Base-by-base conservation (phyloP, 2,329 filamentous ascomycete genomes). In the Drechslerella dactyloides region DNA sequence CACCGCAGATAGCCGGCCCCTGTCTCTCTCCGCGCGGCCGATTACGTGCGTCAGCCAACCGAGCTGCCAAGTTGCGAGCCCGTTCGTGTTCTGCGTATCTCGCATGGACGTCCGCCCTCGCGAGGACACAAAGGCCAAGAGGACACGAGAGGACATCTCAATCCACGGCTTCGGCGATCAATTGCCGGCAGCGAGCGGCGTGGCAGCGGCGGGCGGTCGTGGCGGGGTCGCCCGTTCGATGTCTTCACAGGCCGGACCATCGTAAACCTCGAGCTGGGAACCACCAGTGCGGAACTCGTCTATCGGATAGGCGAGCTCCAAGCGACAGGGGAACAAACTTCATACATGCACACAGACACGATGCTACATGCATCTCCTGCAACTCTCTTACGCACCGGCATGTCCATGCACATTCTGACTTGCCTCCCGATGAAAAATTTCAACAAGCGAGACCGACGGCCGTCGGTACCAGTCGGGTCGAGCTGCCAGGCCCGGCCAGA, bases 231-330 rank as follows among this genome's bases (percentile, higher is more conserved):
- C 8, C 27, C 27, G 27, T 33, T 33, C 27, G n/a, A 33, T 8
- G 27, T n/a, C 27, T 33, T 33, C 27, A 8, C 27, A 4, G 4
- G 40, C 5, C 7, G 15, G 40, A 17, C 7, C 40, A 10, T 17
- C 17, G 6, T 5, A 7, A n/a, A 44, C 40, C 10, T 10, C 40
- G 13, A 23, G 44, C 44, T 10, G 15, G 17, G 44, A 48, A 48
- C 44, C 44, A 48, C 11, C 15, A 19, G 50, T 30, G 23, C 50
- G 50, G 50, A 53, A 53, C 46, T 72, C 68, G 68, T 72, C 60
- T 72, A 72, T 72, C 68, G 55, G 68, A 64, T 72, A 72, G 60
- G 68, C 68, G 68, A 72, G 60, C 60, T 72, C 55, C 21, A 72
- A 72, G 55, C 48, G 52, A 55, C 50, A 21, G 50, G 35, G 59